Percentiles rank a stretch among this genome's conserved stretches.
These are phyloP conservation scores for Boletus mariae DNA, from an alignment of 1,284 basidiomycete species.

Conservation along the genomic window DNA sequence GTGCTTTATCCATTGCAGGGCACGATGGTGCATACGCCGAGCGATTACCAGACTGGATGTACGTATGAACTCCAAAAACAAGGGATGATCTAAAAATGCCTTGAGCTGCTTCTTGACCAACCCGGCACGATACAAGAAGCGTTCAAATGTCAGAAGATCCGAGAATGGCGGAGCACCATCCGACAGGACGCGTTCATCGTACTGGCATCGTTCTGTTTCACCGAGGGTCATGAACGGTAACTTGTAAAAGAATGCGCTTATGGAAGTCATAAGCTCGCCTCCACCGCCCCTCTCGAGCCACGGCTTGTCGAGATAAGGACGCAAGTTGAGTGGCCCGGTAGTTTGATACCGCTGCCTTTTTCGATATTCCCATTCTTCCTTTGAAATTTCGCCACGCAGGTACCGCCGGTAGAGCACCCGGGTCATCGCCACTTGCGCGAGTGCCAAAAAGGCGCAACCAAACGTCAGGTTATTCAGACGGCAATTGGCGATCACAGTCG, in stretches of 20 bases:
- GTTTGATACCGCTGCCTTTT: too few relatives aligned
- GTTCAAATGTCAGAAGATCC: too few relatives aligned
- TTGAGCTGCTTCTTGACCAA: too few relatives aligned
- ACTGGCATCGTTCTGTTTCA: background rate
- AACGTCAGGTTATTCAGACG: background rate
- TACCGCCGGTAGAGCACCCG: slow-evolving; percentile 5
- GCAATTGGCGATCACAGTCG: too few relatives aligned
- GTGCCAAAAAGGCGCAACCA: background rate
- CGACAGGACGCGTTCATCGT: too few relatives aligned
- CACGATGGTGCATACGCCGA: slow-evolving; percentile 6
- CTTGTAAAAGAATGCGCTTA: slow-evolving; percentile 43
- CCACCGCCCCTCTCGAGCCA: too few relatives aligned
- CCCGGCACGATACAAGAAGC: too few relatives aligned
- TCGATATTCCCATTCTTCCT: too few relatives aligned
- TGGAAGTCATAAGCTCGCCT: slow-evolving; percentile 28
- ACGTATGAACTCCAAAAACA: background rate
- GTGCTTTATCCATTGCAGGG: background rate
- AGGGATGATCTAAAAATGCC: too few relatives aligned
- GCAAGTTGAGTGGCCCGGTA: too few relatives aligned
- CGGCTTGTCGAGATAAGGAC: too few relatives aligned
- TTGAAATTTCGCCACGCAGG: background rate
- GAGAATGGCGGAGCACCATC: too few relatives aligned
- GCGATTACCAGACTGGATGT: slow-evolving; percentile 14
- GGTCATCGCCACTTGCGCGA: slow-evolving; percentile 7
- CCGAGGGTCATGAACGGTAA: slow-evolving; percentile 4